Evolutionary conservation across 1,284 basidiomycete genomes (phyloP).

Genomic region (Cryptococcus deneoformans): DNA sequence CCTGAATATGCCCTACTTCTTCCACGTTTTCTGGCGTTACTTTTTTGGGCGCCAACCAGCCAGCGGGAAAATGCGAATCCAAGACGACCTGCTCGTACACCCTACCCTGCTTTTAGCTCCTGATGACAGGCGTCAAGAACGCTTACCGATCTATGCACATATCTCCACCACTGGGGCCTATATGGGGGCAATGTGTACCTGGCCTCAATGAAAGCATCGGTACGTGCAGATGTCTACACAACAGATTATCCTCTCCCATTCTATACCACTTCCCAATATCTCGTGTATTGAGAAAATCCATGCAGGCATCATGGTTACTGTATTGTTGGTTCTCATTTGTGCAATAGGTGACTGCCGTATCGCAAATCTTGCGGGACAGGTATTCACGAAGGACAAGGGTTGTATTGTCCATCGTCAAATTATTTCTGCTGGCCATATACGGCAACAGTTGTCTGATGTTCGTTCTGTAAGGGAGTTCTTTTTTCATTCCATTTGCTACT

Average conservation of each 20-base stretch:
- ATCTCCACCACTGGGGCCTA: constrained; percentile 25
- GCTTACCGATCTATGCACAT: constrained; percentile 27
- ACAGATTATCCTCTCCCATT: constrained; percentile 29
- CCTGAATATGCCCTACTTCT: constrained; percentile 10
- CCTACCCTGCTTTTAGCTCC: background rate
- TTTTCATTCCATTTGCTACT: background rate
- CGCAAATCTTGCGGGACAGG: constrained; percentile 19
- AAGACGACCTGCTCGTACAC: constrained; percentile 21
- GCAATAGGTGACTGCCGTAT: constrained; percentile 15
- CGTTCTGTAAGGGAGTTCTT: background rate
- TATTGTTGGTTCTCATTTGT: constrained; percentile 24
- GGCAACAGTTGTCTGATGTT: constrained; percentile 16
- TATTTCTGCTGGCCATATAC: constrained; percentile 16
- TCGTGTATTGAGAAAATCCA: constrained; percentile 5
- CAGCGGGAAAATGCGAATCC: constrained; percentile 22
- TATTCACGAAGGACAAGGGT: constrained; percentile 20
- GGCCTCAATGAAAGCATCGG: constrained; percentile 24
- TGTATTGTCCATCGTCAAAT: constrained; percentile 6
- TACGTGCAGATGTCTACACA: constrained; percentile 26
- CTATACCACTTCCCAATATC: constrained; percentile 24
- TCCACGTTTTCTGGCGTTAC: constrained; percentile 27
- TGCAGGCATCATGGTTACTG: constrained; percentile 17
- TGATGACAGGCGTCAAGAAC: background rate
- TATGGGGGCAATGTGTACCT: constrained; percentile 20
- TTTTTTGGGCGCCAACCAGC: constrained; percentile 26